Evolutionary conservation across 441 rosid species (phyloP).

Genomic region (Omphalea diandra): DNA sequence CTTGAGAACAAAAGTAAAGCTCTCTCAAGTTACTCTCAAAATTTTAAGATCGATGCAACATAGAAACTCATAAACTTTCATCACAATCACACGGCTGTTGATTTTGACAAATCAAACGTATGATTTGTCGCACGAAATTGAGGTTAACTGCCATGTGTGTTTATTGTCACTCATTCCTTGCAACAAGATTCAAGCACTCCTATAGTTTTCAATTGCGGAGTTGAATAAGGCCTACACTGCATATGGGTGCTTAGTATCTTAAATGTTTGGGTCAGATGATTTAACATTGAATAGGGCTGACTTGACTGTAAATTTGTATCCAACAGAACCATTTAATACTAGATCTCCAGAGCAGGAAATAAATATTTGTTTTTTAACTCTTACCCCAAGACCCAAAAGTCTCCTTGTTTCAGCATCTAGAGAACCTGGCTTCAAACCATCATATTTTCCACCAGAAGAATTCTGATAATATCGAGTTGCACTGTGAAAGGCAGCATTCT

Average conservation of each 20-base stretch:
- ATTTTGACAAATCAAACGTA: neutral
- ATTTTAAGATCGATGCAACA: too few species aligned
- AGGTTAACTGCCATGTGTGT: too few species aligned
- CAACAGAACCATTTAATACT: slow-evolving; percentile 5
- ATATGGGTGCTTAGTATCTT: neutral
- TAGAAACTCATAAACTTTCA: too few species aligned
- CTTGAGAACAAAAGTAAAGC: neutral
- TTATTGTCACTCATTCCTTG: too few species aligned
- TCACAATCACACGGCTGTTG: neutral
- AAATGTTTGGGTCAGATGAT: neutral
- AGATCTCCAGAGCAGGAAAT: slow-evolving; percentile 1
- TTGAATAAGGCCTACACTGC: neutral
- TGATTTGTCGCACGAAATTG: neutral
- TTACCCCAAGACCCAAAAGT: slow-evolving; percentile 88
- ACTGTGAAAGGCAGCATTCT: slow-evolving; percentile 52
- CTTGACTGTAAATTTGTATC: neutral
- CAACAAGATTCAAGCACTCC: neutral
- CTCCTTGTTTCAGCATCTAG: slow-evolving; percentile 76
- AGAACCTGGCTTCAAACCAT: slow-evolving; percentile 85
- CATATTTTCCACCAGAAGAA: slow-evolving; percentile 74
- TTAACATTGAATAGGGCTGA: neutral
- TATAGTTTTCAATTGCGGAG: neutral
- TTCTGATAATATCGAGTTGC: slow-evolving; percentile 72
- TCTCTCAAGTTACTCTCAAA: too few species aligned
- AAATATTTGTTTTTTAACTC: slow-evolving; percentile 6